Conservation (phyloP, 1,139 yeast species). For the Pichia sp. region DNA sequence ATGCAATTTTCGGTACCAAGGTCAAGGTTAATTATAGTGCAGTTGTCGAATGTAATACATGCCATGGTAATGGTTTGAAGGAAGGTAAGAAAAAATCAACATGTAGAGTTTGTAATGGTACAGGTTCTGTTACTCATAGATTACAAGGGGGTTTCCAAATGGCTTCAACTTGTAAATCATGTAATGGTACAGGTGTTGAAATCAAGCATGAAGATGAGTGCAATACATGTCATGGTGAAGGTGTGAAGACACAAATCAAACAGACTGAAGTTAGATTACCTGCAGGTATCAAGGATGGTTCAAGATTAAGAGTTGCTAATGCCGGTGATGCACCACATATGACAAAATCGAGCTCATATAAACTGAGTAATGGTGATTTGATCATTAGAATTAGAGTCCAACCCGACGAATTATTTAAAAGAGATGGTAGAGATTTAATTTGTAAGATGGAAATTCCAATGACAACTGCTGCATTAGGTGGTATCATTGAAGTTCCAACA, state of each 20-base stretch:
- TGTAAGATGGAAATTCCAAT: constrained; percentile 66
- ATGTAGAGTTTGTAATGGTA: constrained; percentile 85
- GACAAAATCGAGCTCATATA: constrained; percentile 58
- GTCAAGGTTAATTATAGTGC: constrained; percentile 65
- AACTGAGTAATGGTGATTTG: constrained; percentile 75
- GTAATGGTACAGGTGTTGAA: constrained; percentile 84
- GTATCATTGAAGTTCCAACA: constrained; percentile 81
- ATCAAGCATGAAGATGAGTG: constrained; percentile 69
- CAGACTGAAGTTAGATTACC: constrained; percentile 78
- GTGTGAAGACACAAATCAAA: constrained; percentile 65
- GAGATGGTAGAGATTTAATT: constrained; percentile 60
- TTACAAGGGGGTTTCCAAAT: constrained; percentile 94
- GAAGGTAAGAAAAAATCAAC: constrained; percentile 68
- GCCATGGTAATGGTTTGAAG: constrained; percentile 83
- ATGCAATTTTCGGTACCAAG: constrained; percentile 77
- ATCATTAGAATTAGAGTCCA: constrained; percentile 72
- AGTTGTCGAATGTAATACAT: constrained; percentile 68
- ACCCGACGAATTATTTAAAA: constrained; percentile 62
- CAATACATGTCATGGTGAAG: constrained; percentile 78
- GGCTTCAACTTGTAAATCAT: constrained; percentile 85
- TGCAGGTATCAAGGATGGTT: constrained; percentile 81
- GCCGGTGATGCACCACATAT: constrained; percentile 88
- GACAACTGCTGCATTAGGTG: constrained; percentile 97
- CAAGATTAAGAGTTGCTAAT: constrained; percentile 74
- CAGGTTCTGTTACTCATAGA: constrained; percentile 82